Percentiles rank a stretch among this genome's conserved stretches.
Conservation (phyloP, 495 filamentous ascomycete genomes). For the Amphirosellinia nigrospora region DNA sequence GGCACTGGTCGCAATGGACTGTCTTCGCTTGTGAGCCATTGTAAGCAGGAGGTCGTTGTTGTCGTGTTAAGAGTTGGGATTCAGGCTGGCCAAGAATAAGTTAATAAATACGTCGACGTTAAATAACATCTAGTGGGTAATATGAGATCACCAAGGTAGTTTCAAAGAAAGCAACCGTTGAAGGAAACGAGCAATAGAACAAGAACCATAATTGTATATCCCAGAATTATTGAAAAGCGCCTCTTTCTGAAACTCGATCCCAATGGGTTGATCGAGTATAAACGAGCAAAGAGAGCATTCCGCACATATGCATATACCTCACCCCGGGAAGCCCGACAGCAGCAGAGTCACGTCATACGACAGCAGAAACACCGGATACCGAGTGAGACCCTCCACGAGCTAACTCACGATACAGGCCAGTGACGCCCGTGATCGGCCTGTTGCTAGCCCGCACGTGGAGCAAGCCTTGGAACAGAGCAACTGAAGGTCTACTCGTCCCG, state of each 20-base stretch:
- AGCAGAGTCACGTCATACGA: background rate
- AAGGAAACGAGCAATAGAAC: background rate
- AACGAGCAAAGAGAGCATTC: background rate
- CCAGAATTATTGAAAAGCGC: background rate
- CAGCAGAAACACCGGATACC: background rate
- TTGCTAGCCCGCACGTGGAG: background rate
- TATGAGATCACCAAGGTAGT: too few relatives aligned
- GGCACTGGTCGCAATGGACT: constrained; percentile 64
- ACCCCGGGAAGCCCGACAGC: background rate
- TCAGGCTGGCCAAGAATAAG: background rate
- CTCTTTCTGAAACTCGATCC: background rate
- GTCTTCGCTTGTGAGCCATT: constrained; percentile 38
- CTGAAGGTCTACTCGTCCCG: background rate
- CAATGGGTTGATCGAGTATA: background rate
- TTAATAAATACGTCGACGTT: background rate
- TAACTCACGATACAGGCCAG: background rate
- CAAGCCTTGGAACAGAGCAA: background rate
- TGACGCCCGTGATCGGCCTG: background rate
- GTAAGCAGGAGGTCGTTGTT: constrained; percentile 23
- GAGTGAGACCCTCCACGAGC: background rate
- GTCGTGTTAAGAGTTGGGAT: constrained; percentile 32
- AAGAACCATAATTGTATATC: background rate
- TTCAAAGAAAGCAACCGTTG: too few relatives aligned
- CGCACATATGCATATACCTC: background rate
- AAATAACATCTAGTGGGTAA: background rate